Conservation (phyloP, 2,329 filamentous ascomycete species). For the Cercospora sojina region DNA sequence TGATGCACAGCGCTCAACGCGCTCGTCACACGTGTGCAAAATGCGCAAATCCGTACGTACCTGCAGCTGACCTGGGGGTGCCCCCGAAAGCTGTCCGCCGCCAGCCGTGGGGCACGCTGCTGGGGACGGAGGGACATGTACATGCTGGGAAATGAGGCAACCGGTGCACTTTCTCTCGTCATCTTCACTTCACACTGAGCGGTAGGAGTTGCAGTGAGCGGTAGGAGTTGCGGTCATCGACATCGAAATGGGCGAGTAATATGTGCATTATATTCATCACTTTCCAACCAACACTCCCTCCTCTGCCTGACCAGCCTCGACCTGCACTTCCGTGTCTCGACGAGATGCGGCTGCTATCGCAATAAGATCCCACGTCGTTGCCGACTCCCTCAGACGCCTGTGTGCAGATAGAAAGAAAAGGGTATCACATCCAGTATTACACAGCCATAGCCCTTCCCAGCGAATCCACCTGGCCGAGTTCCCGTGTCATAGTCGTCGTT, state of each 20-base stretch:
- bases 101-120: background rate
- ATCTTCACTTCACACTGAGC: background rate
- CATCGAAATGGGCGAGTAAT: background rate
- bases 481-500: background rate
- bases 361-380: background rate
- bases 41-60: background rate
- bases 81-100: background rate
- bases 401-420: background rate
- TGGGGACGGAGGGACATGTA: background rate
- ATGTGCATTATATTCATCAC: background rate
- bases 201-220: background rate
- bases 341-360: background rate
- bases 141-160: background rate
- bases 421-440: background rate
- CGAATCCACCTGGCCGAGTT: background rate
- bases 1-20: background rate
- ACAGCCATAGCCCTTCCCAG: background rate
- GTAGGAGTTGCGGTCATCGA: background rate
- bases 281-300: background rate
- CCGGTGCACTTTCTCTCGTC: background rate
- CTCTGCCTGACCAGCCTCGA: background rate
- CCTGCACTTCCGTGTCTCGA: background rate
- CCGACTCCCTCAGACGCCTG: background rate
- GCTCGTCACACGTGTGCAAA: background rate
- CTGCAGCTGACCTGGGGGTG: slow-evolving; percentile 6